Conservation (phyloP, 2,329 filamentous ascomycete genomes). For the Lasiodiplodia theobromae region DNA sequence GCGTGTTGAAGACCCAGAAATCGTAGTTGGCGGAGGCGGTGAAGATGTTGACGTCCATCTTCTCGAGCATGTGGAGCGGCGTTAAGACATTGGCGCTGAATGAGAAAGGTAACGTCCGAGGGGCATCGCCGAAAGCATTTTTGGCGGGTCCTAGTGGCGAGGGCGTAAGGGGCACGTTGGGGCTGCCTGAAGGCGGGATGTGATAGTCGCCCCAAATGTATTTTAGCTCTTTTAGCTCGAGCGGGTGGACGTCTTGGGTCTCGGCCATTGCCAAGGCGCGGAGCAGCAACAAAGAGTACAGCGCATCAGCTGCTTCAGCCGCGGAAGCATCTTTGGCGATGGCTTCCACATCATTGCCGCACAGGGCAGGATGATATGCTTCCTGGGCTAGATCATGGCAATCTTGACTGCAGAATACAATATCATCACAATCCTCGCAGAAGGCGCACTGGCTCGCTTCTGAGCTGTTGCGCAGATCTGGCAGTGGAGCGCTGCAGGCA, state of each 20-base stretch:
- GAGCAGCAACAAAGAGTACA: constrained; percentile 67
- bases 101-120: constrained; percentile 75
- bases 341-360: constrained; percentile 63
- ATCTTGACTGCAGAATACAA: constrained; percentile 65
- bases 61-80: constrained; percentile 79
- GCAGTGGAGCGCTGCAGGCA: constrained; percentile 80
- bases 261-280: constrained; percentile 68
- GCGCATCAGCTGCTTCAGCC: constrained; percentile 64
- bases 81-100: constrained; percentile 78
- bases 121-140: constrained; percentile 40
- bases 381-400: constrained; percentile 64
- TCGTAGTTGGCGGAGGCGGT: constrained; percentile 60
- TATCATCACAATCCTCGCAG: constrained; percentile 64
- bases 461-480: constrained; percentile 42
- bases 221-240: constrained; percentile 66
- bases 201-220: constrained; percentile 72
- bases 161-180: constrained; percentile 15
- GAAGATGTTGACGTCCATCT: constrained; percentile 84
- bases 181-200: not conserved
- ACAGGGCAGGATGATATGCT: constrained; percentile 66
- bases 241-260: constrained; percentile 64
- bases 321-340: constrained; percentile 65
- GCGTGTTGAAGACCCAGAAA: constrained; percentile 86
- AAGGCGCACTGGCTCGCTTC: constrained; percentile 44
- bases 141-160: constrained; percentile 14